A percentile compares a stretch with the other conserved stretches of the same genome.
Conservation (phyloP, 1,284 basidiomycete genomes). For the Apiotrichum montevideense region DNA sequence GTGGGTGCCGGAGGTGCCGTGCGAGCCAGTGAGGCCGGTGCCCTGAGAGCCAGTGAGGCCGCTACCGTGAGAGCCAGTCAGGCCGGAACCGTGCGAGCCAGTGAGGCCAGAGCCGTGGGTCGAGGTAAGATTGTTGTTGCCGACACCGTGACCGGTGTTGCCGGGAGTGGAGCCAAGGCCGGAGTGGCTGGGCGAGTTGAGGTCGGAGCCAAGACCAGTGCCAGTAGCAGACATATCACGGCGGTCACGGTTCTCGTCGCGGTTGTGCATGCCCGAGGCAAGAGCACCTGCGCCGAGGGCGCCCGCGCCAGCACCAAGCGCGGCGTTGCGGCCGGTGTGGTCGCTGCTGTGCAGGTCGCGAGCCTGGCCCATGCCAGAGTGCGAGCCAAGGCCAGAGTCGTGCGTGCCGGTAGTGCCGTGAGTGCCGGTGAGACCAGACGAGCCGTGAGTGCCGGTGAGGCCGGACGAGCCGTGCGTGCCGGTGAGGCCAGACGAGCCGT, state of each 20-base stretch:
- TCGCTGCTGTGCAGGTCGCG: not conserved
- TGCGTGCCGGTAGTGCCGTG: too few species aligned
- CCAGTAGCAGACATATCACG: too few species aligned
- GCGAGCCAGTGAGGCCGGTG: too few species aligned
- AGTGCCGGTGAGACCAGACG: not conserved
- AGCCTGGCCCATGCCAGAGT: not conserved
- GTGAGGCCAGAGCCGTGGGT: too few species aligned
- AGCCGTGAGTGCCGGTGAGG: not conserved
- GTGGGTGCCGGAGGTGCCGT: not conserved
- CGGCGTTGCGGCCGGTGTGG: not conserved
- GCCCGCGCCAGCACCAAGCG: not conserved
- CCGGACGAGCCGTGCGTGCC: not conserved
- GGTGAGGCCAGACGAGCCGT: not conserved
- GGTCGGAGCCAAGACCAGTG: too few species aligned
- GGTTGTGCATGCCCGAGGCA: not conserved
- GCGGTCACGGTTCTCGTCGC: not conserved
- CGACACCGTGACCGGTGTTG: too few species aligned
- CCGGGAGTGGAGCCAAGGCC: too few species aligned
- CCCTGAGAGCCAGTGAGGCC: too few species aligned
- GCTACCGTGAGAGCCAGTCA: too few species aligned
- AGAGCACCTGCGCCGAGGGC: not conserved
- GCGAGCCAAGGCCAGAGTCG: not conserved
- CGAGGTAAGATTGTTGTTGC: too few species aligned
- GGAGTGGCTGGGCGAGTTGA: too few species aligned
- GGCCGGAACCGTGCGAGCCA: too few species aligned